Evolutionary conservation across 2,329 filamentous ascomycete genomes (phyloP), one percentile per base, ranked within the genome.

Genomic region (Botrytis pseudocinerea): DNA sequence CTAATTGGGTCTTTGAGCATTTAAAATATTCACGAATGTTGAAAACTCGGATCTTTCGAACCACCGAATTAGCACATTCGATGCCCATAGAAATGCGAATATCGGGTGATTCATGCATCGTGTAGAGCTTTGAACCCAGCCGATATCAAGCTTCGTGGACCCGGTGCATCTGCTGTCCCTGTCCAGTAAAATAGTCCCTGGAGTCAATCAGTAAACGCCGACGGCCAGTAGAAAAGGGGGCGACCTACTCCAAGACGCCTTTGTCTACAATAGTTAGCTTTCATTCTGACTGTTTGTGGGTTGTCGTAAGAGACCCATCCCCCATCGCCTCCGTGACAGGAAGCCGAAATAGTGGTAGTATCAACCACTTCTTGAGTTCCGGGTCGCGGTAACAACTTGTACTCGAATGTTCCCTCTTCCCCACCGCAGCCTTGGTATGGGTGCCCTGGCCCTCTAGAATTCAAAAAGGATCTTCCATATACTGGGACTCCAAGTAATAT

Each of bases 281-380:
- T 96, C 81, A 90, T 87, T 81, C 87, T 87, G 48, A 95, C 92
- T 4, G 92, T 94, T 61, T 91, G 88, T 6, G 91, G 89, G 76
- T 92, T 94, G 81, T 96, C 93, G 80, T 95, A 96, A 2, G 89
- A 91, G 60, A 95, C 89, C 76, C 94, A 95, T 0, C 92, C 93
- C 4, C 91, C 91, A 78, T 94, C 92, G 2, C 87, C 90, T 9
- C 92, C 92, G 2, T 89, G 83, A 77, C 92, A 95, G 78, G 89
- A 92, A 9, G 93, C 92, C 28, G 92, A 92, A 20, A 90, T 90
- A 42, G 88, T 83, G 28, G 88, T 84, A 77, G 88, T 88, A 81
- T 96, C 92, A 28, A 93, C 85, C 62, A 87, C 83, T 80, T 95
- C 93, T 78, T 88, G 87, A 38, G 91, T 86, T 8, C 86, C 85